Base-by-base conservation (phyloP, 257 asterid genomes). In the Nicotiana noctiflora region DNA sequence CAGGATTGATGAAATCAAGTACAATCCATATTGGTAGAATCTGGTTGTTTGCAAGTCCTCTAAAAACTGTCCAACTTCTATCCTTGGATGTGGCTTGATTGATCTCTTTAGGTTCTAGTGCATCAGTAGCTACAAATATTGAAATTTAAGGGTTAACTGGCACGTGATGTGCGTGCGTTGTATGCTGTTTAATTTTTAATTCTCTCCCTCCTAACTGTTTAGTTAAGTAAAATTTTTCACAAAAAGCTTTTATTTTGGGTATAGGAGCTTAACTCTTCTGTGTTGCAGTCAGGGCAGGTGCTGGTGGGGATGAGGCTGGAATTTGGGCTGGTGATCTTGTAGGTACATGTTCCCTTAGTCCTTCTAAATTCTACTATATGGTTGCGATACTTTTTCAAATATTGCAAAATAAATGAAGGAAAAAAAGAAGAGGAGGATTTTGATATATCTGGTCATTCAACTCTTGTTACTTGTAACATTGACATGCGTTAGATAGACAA, bases 291-390 rank as follows among this genome's bases (percentile, higher is more conserved):
- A 89, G 99, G 87, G 99, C 99, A 85, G 99, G 99, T 81, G 89
- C 98, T 56, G 99, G 99, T 76, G 99, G 98, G 82, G 99, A 94
- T 83, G 99, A 96, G 88, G 99, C 98, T 85, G 98, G 98, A 85
- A 83, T 94, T 49, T 96, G 98, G 97, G 99, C 98, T 51, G 99
- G 95, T 94, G 99, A 96, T 96, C 99, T 96, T 96, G 99, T 96
- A 92, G 98, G 97, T 96, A 90, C 92, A 91, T 87, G 88, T 81
- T 91, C 86, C 84, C 72, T 86, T 87, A 84, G 87, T 84, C 83
- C 87, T 85, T 85, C 64, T 18, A 46, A 76, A 62, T 79, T 74
- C 61, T 49, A n/a, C 8, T 23, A 49, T 74, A 7, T 14, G 46
- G 14, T 21, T 74, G 21, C 9, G 60, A 74, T 44, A 1, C 57